Evolutionary conservation across 441 rosid genomes (phyloP).

Genomic region (Caryocar brasiliense): DNA sequence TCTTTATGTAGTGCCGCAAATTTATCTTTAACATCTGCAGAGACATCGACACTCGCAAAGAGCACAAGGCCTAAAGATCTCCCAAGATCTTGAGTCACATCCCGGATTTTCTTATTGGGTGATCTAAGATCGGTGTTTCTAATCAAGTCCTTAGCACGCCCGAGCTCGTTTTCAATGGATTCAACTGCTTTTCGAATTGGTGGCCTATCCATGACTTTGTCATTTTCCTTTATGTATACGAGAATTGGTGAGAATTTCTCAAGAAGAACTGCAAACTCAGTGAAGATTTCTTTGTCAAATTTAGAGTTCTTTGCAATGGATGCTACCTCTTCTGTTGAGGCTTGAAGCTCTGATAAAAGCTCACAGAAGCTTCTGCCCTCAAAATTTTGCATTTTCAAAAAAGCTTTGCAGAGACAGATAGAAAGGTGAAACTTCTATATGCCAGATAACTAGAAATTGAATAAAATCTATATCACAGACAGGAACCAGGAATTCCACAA

Average conservation of each 20-base stretch:
- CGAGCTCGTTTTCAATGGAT: slow-evolving; percentile 34
- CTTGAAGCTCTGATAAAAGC: slow-evolving; percentile 24
- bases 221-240: slow-evolving; percentile 19
- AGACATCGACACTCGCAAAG: slow-evolving; percentile 35
- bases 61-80: slow-evolving; percentile 63
- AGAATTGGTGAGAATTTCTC: slow-evolving; percentile 42
- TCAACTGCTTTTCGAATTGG: slow-evolving; percentile 37
- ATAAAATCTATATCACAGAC: too few species aligned
- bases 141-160: slow-evolving; percentile 30
- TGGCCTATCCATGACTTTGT: slow-evolving; percentile 24
- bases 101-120: slow-evolving; percentile 25
- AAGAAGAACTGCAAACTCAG: slow-evolving; percentile 30
- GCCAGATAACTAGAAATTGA: too few species aligned
- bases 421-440: too few species aligned
- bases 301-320: slow-evolving; percentile 26
- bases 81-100: slow-evolving; percentile 43
- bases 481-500: neutral
- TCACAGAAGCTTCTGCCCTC: slow-evolving; percentile 26
- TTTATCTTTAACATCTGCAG: slow-evolving; percentile 30
- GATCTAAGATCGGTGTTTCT: slow-evolving; percentile 18
- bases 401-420: too few species aligned
- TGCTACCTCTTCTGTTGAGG: slow-evolving; percentile 24
- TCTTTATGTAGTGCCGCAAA: slow-evolving; percentile 38
- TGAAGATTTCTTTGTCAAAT: slow-evolving; percentile 24
- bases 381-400: slow-evolving; percentile 11